Evolutionary conservation across 371 early-diverging fungal genomes (phyloP), one percentile per base, ranked within the genome.

Genomic region (Dichotomocladium elegans): DNA sequence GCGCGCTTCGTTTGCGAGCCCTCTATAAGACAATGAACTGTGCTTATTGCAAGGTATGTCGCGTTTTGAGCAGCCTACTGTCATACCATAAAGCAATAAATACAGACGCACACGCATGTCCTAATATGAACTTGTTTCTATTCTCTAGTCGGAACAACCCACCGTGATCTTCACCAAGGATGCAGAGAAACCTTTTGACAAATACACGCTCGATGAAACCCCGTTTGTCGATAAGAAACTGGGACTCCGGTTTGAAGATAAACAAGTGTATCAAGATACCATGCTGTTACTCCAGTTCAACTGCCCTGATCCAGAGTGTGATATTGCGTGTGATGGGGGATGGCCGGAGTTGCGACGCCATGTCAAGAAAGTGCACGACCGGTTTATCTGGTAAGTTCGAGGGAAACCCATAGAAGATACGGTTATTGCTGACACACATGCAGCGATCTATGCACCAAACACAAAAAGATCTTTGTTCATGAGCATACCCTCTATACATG

Each of bases 381-480:
- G 79, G 55, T 60, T 75, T 35, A 68, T 96, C 42, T 97, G 96
- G 92, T 91, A 74, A 48, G 53, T 66, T 19, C 21, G 3, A 31
- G 28, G 37, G n/a, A n/a, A n/a, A n/a, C n/a, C n/a, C n/a, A n/a
- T n/a, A n/a, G n/a, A n/a, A n/a, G n/a, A n/a, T n/a, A n/a, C n/a
- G n/a, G n/a, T n/a, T n/a, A n/a, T n/a, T n/a, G n/a, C n/a, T n/a
- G n/a, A n/a, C n/a, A n/a, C 21, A 12, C 26, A 21, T 21, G 7
- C 51, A 90, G 92, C 60, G 93, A 96, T 53, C 64, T 96, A 24
- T 97, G 98, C 61, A 81, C 83, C 21, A 69, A 78, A 6, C 79
- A 88, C 75, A 95, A 96, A 69, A 94, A 89, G 74, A 80, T 91
- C 4, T 97, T 98, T 72, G 79, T 91, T 1, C 88, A 87, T 57